A percentile compares a stretch with the other conserved stretches of the same genome.
Evolutionary conservation across 106 monocot genomes (phyloP).

Genomic region (Cymbidium sinense): DNA sequence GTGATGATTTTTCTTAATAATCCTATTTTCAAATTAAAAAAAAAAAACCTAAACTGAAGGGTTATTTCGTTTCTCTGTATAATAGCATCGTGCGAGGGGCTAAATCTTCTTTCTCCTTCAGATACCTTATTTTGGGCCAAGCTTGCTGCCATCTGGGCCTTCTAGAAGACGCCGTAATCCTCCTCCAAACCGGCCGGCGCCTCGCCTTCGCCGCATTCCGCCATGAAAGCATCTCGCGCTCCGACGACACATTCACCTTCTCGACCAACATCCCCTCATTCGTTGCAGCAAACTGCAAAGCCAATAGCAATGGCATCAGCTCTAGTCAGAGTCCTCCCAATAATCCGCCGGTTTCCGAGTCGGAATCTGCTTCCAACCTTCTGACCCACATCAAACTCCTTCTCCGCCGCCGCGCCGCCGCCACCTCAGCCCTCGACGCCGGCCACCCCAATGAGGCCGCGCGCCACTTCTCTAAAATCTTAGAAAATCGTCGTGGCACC

Average conservation of each 20-base stretch:
- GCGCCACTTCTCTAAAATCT: conserved; percentile 85
- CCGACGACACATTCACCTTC: conserved; percentile 64
- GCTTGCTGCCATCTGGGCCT: conserved; percentile 87
- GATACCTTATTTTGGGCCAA: conserved; percentile 81
- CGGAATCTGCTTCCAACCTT: conserved; percentile 48
- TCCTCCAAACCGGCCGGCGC: conserved; percentile 78
- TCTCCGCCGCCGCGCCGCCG: conserved; percentile 87
- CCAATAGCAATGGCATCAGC: not conserved
- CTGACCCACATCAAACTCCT: conserved; percentile 80
- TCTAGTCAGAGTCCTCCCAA: not conserved
- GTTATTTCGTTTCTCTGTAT: too few species aligned
- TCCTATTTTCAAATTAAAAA: too few species aligned
- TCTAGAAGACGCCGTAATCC: conserved; percentile 89
- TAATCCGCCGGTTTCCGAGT: conserved; percentile 20
- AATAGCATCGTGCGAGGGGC: too few species aligned
- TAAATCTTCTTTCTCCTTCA: conserved; percentile 1
- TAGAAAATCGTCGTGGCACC: conserved; percentile 52
- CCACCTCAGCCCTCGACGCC: conserved; percentile 73
- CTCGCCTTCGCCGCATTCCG: conserved; percentile 69
- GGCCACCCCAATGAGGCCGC: conserved; percentile 59
- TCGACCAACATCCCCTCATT: not conserved
- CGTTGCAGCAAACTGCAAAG: not conserved
- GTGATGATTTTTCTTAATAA: too few species aligned
- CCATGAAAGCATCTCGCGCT: conserved; percentile 45
- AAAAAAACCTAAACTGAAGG: too few species aligned